A percentile compares a stretch with the other conserved stretches of the same genome.
These are phyloP conservation scores for Mycena kentingensis DNA, from an alignment of 768 basidiomycete species.

Conservation along the genomic window DNA sequence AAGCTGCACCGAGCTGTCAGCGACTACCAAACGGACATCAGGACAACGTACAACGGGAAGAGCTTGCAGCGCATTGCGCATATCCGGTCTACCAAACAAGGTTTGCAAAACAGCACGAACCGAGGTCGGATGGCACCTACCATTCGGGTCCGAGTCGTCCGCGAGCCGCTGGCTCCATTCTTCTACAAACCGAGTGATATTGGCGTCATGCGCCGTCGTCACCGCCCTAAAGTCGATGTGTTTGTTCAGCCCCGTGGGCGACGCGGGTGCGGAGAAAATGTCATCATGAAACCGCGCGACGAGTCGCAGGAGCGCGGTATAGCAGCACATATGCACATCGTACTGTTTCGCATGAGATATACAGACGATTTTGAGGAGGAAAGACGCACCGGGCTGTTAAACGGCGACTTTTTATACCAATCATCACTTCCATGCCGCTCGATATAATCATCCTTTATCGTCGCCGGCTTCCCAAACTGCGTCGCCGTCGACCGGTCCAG, in stretches of 20 bases:
- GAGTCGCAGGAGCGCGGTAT: slow-evolving; percentile 68
- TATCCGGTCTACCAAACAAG: slow-evolving; percentile 47
- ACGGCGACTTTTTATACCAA: slow-evolving; percentile 74
- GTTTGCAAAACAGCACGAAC: not conserved
- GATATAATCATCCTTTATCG: slow-evolving; percentile 83
- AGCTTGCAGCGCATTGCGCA: slow-evolving; percentile 64
- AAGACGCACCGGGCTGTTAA: slow-evolving; percentile 53
- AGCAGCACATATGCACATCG: slow-evolving; percentile 75
- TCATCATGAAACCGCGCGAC: slow-evolving; percentile 76
- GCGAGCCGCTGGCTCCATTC: slow-evolving; percentile 66
- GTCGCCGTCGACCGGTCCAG: slow-evolving; percentile 86
- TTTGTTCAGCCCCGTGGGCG: slow-evolving; percentile 74
- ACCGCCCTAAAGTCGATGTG: slow-evolving; percentile 67
- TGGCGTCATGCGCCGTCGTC: slow-evolving; percentile 59
- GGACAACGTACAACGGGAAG: slow-evolving; percentile 65
- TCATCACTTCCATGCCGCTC: slow-evolving; percentile 64
- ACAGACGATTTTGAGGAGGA: slow-evolving; percentile 9
- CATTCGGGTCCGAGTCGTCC: slow-evolving; percentile 59
- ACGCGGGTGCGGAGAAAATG: slow-evolving; percentile 69
- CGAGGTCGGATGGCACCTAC: slow-evolving; percentile 33
- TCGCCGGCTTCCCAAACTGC: slow-evolving; percentile 87
- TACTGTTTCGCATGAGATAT: slow-evolving; percentile 45
- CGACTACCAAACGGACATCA: not conserved
- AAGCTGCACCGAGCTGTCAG: slow-evolving; percentile 45
- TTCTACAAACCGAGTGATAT: slow-evolving; percentile 59